These are phyloP conservation scores for Rubia tinctorum DNA, from an alignment of 305 asterid genomes.

Conservation along the genomic window DNA sequence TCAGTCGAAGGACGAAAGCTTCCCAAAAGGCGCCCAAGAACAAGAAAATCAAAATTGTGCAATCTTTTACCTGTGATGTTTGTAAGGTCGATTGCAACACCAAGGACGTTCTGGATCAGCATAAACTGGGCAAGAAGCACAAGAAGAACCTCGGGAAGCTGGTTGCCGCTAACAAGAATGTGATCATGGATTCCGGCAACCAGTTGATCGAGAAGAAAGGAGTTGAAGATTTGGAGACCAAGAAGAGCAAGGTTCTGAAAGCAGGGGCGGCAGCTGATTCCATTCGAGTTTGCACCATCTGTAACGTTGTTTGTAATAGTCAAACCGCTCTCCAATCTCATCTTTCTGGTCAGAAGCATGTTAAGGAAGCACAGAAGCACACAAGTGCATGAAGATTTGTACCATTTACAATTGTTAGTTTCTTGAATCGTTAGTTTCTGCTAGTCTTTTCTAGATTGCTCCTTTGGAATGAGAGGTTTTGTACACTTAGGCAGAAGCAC, in stretches of 20 bases:
- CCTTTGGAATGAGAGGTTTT: neutral
- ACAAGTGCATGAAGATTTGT: slow-evolving; percentile 18
- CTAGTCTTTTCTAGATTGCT: neutral
- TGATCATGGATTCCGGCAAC: slow-evolving; percentile 8
- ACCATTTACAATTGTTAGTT: neutral
- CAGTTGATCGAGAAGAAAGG: slow-evolving; percentile 45
- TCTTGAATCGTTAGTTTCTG: neutral
- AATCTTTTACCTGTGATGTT: slow-evolving; percentile 53
- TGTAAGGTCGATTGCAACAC: slow-evolving; percentile 62
- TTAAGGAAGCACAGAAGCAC: slow-evolving; percentile 46
- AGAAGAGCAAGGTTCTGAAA: slow-evolving; percentile 52
- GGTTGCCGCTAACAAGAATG: slow-evolving; percentile 14
- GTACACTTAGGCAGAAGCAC: neutral
- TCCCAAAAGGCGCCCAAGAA: slow-evolving; percentile 38
- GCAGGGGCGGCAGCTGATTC: slow-evolving; percentile 61
- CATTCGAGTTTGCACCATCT: slow-evolving; percentile 49
- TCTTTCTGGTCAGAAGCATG: slow-evolving; percentile 76
- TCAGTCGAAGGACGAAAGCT: slow-evolving; percentile 11
- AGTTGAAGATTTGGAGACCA: slow-evolving; percentile 49
- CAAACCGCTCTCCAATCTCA: slow-evolving; percentile 53
- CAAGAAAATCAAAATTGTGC: slow-evolving; percentile 48
- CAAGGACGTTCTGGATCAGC: slow-evolving; percentile 52
- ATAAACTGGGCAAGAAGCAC: slow-evolving; percentile 69
- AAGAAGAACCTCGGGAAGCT: slow-evolving; percentile 50
- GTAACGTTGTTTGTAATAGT: slow-evolving; percentile 84